A percentile compares a stretch with the other conserved stretches of the same genome.
Evolutionary conservation across 768 basidiomycete species (phyloP).

Genomic region (Mycena chlorophos): DNA sequence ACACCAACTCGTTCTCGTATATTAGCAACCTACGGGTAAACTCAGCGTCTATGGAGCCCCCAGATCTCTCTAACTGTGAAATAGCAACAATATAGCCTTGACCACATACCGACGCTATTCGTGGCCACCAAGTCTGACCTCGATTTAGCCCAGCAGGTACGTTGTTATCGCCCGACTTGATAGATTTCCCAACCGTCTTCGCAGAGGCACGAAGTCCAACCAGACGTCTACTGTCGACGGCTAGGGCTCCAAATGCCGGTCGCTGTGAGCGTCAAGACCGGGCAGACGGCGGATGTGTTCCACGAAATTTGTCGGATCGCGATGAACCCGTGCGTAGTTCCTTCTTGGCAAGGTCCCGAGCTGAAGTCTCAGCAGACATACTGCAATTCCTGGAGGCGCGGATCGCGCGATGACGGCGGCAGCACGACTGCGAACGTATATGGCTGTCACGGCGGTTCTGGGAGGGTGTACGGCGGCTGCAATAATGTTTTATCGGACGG

Average conservation of each 20-base stretch:
- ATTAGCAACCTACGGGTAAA: constrained; percentile 91
- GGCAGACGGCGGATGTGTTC: constrained; percentile 84
- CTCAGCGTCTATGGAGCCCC: constrained; percentile 4
- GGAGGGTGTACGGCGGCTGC: constrained; percentile 75
- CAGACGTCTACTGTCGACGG: constrained; percentile 92
- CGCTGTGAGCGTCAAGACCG: constrained; percentile 86
- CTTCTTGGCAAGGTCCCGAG: constrained; percentile 6
- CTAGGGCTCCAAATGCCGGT: constrained; percentile 91
- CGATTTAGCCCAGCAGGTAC: constrained; percentile 91
- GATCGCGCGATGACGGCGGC: constrained; percentile 75
- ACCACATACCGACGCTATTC: constrained; percentile 93
- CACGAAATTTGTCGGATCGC: constrained; percentile 82
- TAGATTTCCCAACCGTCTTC: constrained; percentile 4
- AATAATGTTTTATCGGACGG: constrained; percentile 68
- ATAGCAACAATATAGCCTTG: constrained; percentile 95
- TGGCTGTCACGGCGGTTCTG: constrained; percentile 69
- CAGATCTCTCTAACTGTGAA: constrained; percentile 21
- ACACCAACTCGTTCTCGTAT: constrained; percentile 98
- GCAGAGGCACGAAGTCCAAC: constrained; percentile 96
- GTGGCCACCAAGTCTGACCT: constrained; percentile 99
- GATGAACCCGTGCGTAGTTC: constrained; percentile 74
- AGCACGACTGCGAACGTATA: constrained; percentile 67
- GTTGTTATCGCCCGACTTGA: constrained; percentile 19
- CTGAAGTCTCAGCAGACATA: constrained; percentile 40
- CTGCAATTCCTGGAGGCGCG: constrained; percentile 79